These are phyloP conservation scores for Powellomyces hirtus DNA, from an alignment of 192 early-diverging fungal species.

Conservation along the genomic window DNA sequence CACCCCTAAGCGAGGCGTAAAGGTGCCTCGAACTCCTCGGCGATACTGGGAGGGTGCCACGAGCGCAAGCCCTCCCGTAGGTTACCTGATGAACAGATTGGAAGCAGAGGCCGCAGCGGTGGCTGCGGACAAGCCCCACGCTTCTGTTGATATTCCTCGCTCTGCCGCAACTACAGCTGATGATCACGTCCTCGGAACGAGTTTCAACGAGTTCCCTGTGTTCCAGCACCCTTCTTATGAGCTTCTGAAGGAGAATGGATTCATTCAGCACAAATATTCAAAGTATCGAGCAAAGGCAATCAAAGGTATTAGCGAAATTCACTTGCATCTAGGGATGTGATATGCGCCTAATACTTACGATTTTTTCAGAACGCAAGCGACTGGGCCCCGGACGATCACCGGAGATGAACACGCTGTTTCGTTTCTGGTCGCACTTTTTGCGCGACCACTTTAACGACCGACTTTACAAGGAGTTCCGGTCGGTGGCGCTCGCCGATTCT, in stretches of 20 bases:
- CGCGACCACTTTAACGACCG: slow-evolving; percentile 93
- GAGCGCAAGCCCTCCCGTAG: slow-evolving; percentile 48
- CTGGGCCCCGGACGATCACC: slow-evolving; percentile 85
- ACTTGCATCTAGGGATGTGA: no score
- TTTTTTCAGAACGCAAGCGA: slow-evolving; percentile 75
- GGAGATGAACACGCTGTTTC: slow-evolving; percentile 96
- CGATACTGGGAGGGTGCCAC: slow-evolving; percentile 37
- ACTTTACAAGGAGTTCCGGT: slow-evolving; percentile 93
- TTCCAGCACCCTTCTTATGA: slow-evolving; percentile 88
- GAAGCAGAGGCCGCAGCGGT: slow-evolving; percentile 10
- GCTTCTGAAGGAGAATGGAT: slow-evolving; percentile 94
- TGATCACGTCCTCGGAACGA: neutral
- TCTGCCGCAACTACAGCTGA: neutral
- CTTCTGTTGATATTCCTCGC: neutral
- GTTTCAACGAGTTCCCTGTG: slow-evolving; percentile 46
- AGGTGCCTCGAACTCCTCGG: slow-evolving; percentile 19
- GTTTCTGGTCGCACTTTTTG: slow-evolving; percentile 98
- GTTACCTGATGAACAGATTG: slow-evolving; percentile 38
- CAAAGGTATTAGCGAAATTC: no score
- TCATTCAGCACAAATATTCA: slow-evolving; percentile 94
- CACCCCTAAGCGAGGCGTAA: neutral
- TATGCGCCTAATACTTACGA: no score
- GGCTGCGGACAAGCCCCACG: neutral
- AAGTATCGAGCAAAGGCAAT: slow-evolving; percentile 92
- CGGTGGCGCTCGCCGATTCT: slow-evolving; percentile 85